Percentiles rank a stretch among this genome's conserved stretches.
Evolutionary conservation across 306 rosid genomes (phyloP).

Genomic region (Leucaena leucocephala): DNA sequence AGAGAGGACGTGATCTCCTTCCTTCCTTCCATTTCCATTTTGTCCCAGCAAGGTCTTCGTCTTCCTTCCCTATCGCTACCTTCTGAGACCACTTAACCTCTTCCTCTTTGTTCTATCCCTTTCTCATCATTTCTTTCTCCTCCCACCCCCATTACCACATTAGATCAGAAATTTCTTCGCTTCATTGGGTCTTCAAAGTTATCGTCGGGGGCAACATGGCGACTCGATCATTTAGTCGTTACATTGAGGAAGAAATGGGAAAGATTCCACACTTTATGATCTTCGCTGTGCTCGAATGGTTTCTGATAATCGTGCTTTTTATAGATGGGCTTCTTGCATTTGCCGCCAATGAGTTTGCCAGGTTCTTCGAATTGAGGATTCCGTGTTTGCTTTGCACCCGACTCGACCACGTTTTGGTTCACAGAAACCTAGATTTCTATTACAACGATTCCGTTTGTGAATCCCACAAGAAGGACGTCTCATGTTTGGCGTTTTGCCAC

Average conservation of each 20-base stretch:
- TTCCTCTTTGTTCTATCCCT: not conserved
- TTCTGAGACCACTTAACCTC: slow-evolving; percentile 24
- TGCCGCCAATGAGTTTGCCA: slow-evolving; percentile 73
- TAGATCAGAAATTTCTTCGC: slow-evolving; percentile 22
- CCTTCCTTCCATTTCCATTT: slow-evolving; percentile 36
- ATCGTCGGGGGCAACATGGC: slow-evolving; percentile 38
- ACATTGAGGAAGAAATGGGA: slow-evolving; percentile 63
- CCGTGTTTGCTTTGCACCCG: slow-evolving; percentile 87
- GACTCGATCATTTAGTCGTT: slow-evolving; percentile 53
- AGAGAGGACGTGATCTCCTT: slow-evolving; percentile 62
- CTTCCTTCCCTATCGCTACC: slow-evolving; percentile 63
- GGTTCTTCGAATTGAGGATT: slow-evolving; percentile 60
- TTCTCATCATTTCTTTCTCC: slow-evolving; percentile 8
- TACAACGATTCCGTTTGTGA: slow-evolving; percentile 80
- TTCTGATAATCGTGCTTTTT: slow-evolving; percentile 66
- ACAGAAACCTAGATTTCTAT: slow-evolving; percentile 55
- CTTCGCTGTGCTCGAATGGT: slow-evolving; percentile 79
- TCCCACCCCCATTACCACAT: not conserved
- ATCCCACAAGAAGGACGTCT: slow-evolving; percentile 72
- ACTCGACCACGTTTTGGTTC: slow-evolving; percentile 66
- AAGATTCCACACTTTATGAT: slow-evolving; percentile 67
- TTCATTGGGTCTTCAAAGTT: not conserved
- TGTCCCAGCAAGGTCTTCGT: slow-evolving; percentile 59
- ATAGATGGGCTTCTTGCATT: slow-evolving; percentile 74
- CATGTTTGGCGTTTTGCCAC: slow-evolving; percentile 80